A percentile compares a stretch with the other conserved stretches of the same genome.
Evolutionary conservation across 2,329 filamentous ascomycete genomes (phyloP).

Genomic region (Exutisphaerella laricina): DNA sequence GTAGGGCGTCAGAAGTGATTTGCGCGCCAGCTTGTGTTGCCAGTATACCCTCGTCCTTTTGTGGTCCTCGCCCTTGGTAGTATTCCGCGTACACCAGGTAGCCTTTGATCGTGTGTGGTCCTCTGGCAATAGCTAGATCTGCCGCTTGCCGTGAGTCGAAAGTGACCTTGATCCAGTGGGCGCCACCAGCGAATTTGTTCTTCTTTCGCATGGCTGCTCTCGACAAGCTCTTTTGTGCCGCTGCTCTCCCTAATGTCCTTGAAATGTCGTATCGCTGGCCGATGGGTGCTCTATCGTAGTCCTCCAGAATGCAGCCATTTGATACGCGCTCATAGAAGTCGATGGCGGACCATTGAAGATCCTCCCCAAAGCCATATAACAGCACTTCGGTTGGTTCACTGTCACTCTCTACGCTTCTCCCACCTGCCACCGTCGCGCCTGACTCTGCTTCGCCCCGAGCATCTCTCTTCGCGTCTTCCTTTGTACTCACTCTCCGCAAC

Average conservation of each 20-base stretch:
- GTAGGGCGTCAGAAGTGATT: constrained; percentile 25
- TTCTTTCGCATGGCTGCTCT: constrained; percentile 70
- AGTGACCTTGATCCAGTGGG: constrained; percentile 74
- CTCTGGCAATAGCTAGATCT: constrained; percentile 44
- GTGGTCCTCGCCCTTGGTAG: constrained; percentile 42
- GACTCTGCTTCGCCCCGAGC: constrained; percentile 24
- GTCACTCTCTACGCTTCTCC: constrained; percentile 33
- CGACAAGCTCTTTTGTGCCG: constrained; percentile 62
- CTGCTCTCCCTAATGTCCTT: constrained; percentile 65
- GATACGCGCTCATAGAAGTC: constrained; percentile 83
- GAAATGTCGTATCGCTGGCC: constrained; percentile 68
- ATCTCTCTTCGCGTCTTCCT: constrained; percentile 23
- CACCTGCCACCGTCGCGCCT: constrained; percentile 21
- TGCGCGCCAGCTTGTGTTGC: constrained; percentile 34
- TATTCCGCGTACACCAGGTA: constrained; percentile 45
- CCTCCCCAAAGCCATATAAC: constrained; percentile 72
- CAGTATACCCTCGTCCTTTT: constrained; percentile 39
- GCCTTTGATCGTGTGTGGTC: constrained; percentile 44
- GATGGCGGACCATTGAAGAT: constrained; percentile 72
- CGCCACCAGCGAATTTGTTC: constrained; percentile 73
- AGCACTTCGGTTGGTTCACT: constrained; percentile 66
- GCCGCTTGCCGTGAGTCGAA: constrained; percentile 47
- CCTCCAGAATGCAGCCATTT: constrained; percentile 75
- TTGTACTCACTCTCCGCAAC: constrained; percentile 26
- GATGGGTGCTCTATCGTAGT: constrained; percentile 83